A percentile compares a stretch with the other conserved stretches of the same genome.
Evolutionary conservation across 352 stramenopile genomes (phyloP).

Genomic region (Pythium dissimile): DNA sequence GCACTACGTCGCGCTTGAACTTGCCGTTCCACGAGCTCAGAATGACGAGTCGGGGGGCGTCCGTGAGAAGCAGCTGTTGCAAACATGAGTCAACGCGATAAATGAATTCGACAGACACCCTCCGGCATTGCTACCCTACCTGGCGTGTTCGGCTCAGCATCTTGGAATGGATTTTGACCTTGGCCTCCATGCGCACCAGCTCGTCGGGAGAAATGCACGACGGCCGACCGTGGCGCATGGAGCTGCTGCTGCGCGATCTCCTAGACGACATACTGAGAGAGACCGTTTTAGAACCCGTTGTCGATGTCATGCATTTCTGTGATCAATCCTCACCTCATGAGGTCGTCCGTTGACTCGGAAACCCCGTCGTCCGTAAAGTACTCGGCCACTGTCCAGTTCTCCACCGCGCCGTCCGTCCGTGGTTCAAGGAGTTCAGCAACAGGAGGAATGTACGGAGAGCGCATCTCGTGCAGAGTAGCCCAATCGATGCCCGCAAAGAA

Average conservation of each 20-base stretch:
- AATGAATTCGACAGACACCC: background rate
- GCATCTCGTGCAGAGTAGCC: slow-evolving; percentile 48
- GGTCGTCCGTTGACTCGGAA: slow-evolving; percentile 67
- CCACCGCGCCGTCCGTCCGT: slow-evolving; percentile 47
- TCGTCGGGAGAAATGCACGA: slow-evolving; percentile 65
- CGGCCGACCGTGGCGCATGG: slow-evolving; percentile 42
- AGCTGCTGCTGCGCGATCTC: slow-evolving; percentile 66
- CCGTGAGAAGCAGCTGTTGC: slow-evolving; percentile 58
- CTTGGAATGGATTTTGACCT: slow-evolving; percentile 73
- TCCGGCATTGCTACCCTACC: slow-evolving; percentile 22
- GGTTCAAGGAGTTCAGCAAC: slow-evolving; percentile 55
- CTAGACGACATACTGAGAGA: slow-evolving; percentile 18
- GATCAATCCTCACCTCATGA: slow-evolving; percentile 38
- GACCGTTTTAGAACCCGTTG: background rate
- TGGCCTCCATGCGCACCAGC: slow-evolving; percentile 63
- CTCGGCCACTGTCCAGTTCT: slow-evolving; percentile 79
- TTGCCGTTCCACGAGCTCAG: slow-evolving; percentile 66
- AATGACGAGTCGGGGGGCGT: slow-evolving; percentile 61
- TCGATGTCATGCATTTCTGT: background rate
- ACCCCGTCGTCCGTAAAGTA: slow-evolving; percentile 79
- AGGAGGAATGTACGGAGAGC: slow-evolving; percentile 56
- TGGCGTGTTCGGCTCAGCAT: slow-evolving; percentile 78
- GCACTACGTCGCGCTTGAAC: slow-evolving; percentile 68
- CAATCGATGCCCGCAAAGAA: slow-evolving; percentile 84
- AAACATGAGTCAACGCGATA: background rate